Evolutionary conservation across 306 rosid genomes (phyloP).

Genomic region (Cucurbita moschata): DNA sequence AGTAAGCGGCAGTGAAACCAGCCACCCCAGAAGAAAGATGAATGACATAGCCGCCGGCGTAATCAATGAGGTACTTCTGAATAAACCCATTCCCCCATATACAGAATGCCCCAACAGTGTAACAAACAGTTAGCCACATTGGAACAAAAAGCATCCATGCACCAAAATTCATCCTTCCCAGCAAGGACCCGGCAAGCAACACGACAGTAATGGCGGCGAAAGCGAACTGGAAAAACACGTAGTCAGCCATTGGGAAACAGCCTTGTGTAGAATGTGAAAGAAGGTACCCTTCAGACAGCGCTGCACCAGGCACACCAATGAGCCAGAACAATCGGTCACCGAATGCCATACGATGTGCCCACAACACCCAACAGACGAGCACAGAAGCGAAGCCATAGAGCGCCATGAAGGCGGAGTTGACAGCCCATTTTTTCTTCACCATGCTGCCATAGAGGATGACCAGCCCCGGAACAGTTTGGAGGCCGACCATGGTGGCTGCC

Average conservation of each 20-base stretch:
- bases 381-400: slow-evolving; percentile 40
- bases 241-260: slow-evolving; percentile 46
- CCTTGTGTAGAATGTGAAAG: neutral
- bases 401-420: slow-evolving; percentile 63
- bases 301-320: slow-evolving; percentile 29
- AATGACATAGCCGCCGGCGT: slow-evolving; percentile 64
- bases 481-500: slow-evolving; percentile 47
- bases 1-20: slow-evolving; percentile 65
- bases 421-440: slow-evolving; percentile 66
- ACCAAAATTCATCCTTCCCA: slow-evolving; percentile 60
- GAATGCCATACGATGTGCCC: slow-evolving; percentile 63
- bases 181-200: slow-evolving; percentile 57
- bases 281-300: slow-evolving; percentile 21
- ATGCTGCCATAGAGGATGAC: slow-evolving; percentile 48
- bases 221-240: slow-evolving; percentile 45
- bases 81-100: slow-evolving; percentile 55
- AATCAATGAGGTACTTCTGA: slow-evolving; percentile 22
- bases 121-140: slow-evolving; percentile 50
- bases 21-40: slow-evolving; percentile 73
- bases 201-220: slow-evolving; percentile 73
- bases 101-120: slow-evolving; percentile 51
- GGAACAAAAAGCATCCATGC: slow-evolving; percentile 81
- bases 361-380: slow-evolving; percentile 55
- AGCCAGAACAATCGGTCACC: slow-evolving; percentile 9
- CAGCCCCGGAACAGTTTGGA: slow-evolving; percentile 53